Evolutionary conservation across 805 yeast species (phyloP), one percentile per base, ranked within the genome.

Genomic region (Pichia deserticola): DNA sequence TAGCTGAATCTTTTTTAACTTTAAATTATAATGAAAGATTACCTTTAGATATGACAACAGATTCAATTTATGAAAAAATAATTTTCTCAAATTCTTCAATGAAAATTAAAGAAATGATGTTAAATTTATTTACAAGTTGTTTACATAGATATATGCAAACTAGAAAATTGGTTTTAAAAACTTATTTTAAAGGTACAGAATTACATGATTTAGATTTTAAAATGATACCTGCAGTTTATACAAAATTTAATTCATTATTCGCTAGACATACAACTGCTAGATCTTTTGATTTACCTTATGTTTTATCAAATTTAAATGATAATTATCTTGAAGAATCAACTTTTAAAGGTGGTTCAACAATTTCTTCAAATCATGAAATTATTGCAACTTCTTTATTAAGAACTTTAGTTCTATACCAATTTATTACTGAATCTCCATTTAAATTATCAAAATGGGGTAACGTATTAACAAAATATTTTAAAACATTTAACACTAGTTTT

Each of bases 91-190:
- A 66, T 37, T 65, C 66, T 36, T 72, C 77, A 43, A 68, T 74
- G 13, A 76, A 77, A 15, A 64, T 79, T 49, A 77, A 84, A 49
- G 82, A 84, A 48, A 74, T 76, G 57, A 81, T 82, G 47, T 71
- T 87, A 50, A 83, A 84, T 54, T 68, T 87, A 45, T 67, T 90
- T 27, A 79, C 95, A 13, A 82, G 79, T 56, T 77, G 83, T 29
- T 75, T 89, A 57, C 83, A 88, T 54, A 81, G 98, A 62, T 92
- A 87, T 66, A 89, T 81, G 63, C 97, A 90, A 62, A 83, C 78
- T 51, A 86, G 84, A 61, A 79, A 76, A 49, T 73, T 87, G 37
- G 68, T 73, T 41, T 77, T 68, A 74, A 79, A 54, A 62, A 69
- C 67, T 7, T 58, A 59, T 41, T 60, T 55, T 49, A 57, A 53